phyloP scores from a whole-genome alignment of 2,329 filamentous ascomycete genomes.

The Sporothrix luriei region DNA sequence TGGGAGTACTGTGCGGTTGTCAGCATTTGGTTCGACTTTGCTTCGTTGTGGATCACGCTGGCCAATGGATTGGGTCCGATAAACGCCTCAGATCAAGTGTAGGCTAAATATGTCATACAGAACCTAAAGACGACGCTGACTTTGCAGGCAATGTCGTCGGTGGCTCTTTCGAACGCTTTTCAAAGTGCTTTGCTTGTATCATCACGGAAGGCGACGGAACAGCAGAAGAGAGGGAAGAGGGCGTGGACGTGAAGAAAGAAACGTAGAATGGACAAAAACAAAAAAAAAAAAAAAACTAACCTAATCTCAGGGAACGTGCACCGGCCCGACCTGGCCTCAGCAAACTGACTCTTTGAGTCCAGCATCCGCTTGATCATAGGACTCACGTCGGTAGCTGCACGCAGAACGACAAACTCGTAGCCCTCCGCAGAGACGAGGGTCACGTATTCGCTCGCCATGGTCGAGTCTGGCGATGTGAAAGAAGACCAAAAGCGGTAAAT shows the following conservation, averaged over 20 bases:
- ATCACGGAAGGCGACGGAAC: conserved; percentile 38
- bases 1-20: conserved; percentile 58
- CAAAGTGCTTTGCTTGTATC: conserved; percentile 37
- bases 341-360: conserved; percentile 67
- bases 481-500: not conserved
- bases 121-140: conserved; percentile 25
- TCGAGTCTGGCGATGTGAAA: not conserved
- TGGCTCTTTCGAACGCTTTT: conserved; percentile 33
- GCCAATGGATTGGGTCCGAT: not conserved
- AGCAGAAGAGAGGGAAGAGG: conserved; percentile 21
- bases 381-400: conserved; percentile 70
- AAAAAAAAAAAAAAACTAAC: conserved; percentile 51
- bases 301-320: conserved; percentile 73
- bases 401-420: conserved; percentile 74
- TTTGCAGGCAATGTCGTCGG: conserved; percentile 12
- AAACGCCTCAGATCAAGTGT: conserved; percentile 40
- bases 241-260: conserved; percentile 12
- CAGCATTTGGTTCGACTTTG: not conserved
- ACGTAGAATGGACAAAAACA: not conserved
- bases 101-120: conserved; percentile 32
- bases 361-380: conserved; percentile 75
- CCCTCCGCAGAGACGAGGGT: conserved; percentile 76
- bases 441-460: conserved; percentile 64
- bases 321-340: conserved; percentile 64
- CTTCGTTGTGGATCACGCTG: not conserved